Evolutionary conservation across 306 rosid species (phyloP).

Genomic region (Vigna radiata): DNA sequence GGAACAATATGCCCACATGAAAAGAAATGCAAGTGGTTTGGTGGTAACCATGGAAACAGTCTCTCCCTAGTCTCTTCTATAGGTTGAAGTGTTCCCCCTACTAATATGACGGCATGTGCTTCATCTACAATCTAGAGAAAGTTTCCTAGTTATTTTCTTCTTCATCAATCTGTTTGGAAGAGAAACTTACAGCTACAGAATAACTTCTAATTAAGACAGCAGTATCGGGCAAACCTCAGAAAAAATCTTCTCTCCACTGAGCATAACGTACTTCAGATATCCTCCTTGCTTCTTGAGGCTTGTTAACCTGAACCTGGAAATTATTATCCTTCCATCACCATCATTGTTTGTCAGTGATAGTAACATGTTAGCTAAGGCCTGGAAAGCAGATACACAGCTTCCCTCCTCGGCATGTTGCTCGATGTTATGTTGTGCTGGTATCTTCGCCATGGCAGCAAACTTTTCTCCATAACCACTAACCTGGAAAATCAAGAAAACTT

Average conservation of each 20-base stretch:
- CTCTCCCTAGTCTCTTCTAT: slow-evolving; percentile 92
- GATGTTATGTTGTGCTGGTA: slow-evolving; percentile 34
- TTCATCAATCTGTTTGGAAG: slow-evolving; percentile 29
- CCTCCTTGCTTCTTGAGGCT: slow-evolving; percentile 61
- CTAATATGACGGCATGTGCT: slow-evolving; percentile 88
- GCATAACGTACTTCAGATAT: slow-evolving; percentile 88
- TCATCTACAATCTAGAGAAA: slow-evolving; percentile 75
- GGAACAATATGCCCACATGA: slow-evolving; percentile 90
- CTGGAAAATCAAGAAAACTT: slow-evolving; percentile 57
- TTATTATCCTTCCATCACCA: slow-evolving; percentile 86
- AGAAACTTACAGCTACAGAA: slow-evolving; percentile 29
- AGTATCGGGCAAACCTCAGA: slow-evolving; percentile 71
- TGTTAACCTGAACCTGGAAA: slow-evolving; percentile 64
- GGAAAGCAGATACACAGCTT: slow-evolving; percentile 82
- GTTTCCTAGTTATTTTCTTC: slow-evolving; percentile 38
- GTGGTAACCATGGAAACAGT: slow-evolving; percentile 82
- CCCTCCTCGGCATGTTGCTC: slow-evolving; percentile 58
- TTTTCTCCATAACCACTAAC: slow-evolving; percentile 84
- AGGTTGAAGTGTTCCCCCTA: slow-evolving; percentile 95
- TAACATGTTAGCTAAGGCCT: slow-evolving; percentile 73
- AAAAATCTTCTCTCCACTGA: slow-evolving; percentile 88
- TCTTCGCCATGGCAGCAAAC: slow-evolving; percentile 54
- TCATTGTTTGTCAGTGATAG: slow-evolving; percentile 75
- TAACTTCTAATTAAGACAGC: slow-evolving; percentile 33
- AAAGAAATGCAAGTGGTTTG: slow-evolving; percentile 73